Conservation (phyloP, 1,284 basidiomycete genomes). For the Mycena sp. region DNA sequence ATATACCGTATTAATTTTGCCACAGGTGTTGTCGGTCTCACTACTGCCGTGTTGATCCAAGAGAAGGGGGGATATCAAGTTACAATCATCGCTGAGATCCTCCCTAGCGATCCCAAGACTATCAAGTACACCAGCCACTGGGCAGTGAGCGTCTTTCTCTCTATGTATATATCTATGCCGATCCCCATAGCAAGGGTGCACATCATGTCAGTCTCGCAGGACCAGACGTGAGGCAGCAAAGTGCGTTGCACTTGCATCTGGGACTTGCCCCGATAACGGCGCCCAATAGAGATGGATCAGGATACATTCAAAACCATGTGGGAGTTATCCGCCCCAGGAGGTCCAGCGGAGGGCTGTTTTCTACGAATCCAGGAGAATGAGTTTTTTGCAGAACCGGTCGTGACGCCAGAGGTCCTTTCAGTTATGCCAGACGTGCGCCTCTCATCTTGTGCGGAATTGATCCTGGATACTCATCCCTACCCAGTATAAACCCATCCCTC, state of each 20-base stretch:
- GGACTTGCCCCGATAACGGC: background rate
- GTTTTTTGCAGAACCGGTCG: constrained; percentile 57
- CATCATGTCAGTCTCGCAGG: constrained; percentile 72
- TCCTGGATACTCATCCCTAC: background rate
- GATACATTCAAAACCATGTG: constrained; percentile 80
- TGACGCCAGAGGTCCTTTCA: constrained; percentile 55
- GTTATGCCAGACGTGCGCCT: constrained; percentile 70
- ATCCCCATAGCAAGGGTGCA: constrained; percentile 55
- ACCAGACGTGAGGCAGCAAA: constrained; percentile 57
- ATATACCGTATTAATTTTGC: background rate
- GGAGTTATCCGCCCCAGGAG: constrained; percentile 67
- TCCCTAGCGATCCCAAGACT: constrained; percentile 63
- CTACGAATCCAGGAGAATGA: constrained; percentile 68
- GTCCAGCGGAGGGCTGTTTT: constrained; percentile 64
- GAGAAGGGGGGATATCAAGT: constrained; percentile 66
- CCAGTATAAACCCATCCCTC: constrained; percentile 42
- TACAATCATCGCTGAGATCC: constrained; percentile 65
- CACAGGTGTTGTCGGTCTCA: constrained; percentile 76
- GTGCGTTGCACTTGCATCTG: constrained; percentile 44
- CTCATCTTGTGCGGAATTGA: background rate
- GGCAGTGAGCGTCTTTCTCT: constrained; percentile 57
- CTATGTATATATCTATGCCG: background rate
- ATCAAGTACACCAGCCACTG: constrained; percentile 73
- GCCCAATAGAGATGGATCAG: constrained; percentile 66
- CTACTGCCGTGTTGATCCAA: constrained; percentile 73